Evolutionary conservation across 306 rosid species (phyloP).

Genomic region (Glycine soja): DNA sequence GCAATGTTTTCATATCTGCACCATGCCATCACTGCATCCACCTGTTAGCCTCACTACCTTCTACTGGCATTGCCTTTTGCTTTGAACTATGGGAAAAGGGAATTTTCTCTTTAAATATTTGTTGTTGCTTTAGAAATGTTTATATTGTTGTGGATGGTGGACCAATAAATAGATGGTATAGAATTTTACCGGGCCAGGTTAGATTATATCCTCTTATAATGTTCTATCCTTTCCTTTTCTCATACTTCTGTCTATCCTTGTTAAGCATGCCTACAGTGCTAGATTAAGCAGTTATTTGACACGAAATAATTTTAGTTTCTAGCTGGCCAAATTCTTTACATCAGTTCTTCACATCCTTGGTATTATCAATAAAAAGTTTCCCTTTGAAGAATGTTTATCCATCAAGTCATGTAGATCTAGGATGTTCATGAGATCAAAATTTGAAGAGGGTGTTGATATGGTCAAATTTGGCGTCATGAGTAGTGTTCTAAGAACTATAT

Average conservation of each 20-base stretch:
- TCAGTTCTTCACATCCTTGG: neutral
- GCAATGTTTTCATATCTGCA: neutral
- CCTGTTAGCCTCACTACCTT: too few species aligned
- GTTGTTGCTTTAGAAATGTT: too few species aligned
- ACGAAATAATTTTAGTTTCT: neutral
- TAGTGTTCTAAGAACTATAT: neutral
- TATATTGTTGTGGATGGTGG: too few species aligned
- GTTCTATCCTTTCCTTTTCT: constrained; percentile 13
- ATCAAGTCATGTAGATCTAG: constrained; percentile 6
- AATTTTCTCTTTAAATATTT: too few species aligned
- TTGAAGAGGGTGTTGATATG: constrained; percentile 4
- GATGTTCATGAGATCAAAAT: neutral
- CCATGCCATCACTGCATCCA: too few species aligned
- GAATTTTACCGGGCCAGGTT: neutral
- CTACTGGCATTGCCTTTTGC: too few species aligned
- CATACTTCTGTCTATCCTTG: neutral
- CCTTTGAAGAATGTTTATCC: neutral
- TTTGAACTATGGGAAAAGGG: too few species aligned
- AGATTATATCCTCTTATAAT: neutral
- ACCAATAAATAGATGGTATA: neutral
- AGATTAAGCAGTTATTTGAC: neutral
- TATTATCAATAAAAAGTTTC: neutral
- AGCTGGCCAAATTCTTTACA: neutral
- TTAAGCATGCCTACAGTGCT: neutral
- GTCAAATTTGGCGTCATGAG: neutral